A percentile compares a stretch with the other conserved stretches of the same genome.
These are phyloP conservation scores for Malus asiatica DNA, from an alignment of 306 rosid species.

Conservation along the genomic window DNA sequence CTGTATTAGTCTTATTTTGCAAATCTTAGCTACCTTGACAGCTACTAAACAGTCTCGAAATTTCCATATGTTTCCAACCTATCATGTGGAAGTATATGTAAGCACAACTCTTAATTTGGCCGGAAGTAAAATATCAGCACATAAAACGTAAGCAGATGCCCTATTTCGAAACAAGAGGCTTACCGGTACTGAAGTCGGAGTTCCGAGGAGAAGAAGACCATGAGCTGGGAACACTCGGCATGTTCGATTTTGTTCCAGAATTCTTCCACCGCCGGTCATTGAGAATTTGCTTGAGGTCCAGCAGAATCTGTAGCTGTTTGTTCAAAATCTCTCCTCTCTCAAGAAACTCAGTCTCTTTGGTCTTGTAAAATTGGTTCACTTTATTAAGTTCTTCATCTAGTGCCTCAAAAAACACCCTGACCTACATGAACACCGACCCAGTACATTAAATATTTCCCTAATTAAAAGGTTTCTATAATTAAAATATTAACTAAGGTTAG, in stretches of 20 bases:
- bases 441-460: background rate
- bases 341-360: constrained; percentile 49
- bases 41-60: background rate
- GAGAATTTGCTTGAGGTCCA: constrained; percentile 48
- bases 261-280: constrained; percentile 34
- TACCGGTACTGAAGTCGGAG: constrained; percentile 47
- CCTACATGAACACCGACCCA: constrained; percentile 22
- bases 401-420: constrained; percentile 45
- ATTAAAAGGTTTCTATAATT: background rate
- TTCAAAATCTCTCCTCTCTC: constrained; percentile 57
- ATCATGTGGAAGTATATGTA: background rate
- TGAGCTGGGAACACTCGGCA: constrained; percentile 29
- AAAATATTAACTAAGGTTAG: background rate
- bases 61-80: background rate
- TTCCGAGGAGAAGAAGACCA: constrained; percentile 32
- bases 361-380: constrained; percentile 65
- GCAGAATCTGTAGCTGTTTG: constrained; percentile 53
- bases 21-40: too few species aligned
- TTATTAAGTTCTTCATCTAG: constrained; percentile 72
- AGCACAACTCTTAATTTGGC: background rate
- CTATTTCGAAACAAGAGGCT: background rate
- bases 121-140: background rate
- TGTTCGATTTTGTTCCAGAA: constrained; percentile 11
- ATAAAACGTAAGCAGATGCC: background rate
- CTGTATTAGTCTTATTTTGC: background rate